These are phyloP conservation scores for Cucumis sativus DNA, from an alignment of 306 rosid genomes.

Conservation along the genomic window DNA sequence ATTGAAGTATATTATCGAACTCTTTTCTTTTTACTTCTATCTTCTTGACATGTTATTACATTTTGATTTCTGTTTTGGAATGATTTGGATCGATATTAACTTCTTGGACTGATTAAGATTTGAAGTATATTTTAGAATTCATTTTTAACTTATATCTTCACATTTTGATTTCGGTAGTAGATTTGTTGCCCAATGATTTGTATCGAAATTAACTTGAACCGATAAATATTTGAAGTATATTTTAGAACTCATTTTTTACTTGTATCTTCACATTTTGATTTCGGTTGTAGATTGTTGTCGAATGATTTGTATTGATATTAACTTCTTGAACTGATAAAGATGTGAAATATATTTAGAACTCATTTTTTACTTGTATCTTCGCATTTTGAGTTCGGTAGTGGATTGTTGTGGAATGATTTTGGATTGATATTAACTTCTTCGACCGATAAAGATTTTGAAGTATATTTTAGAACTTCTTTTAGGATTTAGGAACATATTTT, in stretches of 20 bases:
- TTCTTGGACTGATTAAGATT: not conserved
- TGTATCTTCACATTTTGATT: not conserved
- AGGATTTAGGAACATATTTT: not conserved
- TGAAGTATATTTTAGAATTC: not conserved
- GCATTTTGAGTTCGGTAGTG: not conserved
- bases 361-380: not conserved
- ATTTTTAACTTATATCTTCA: not conserved
- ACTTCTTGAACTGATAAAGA: not conserved
- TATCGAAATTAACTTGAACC: not conserved
- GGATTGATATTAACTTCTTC: not conserved
- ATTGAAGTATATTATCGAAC: not conserved
- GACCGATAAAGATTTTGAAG: not conserved
- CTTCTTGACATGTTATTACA: not conserved
- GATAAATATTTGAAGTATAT: not conserved
- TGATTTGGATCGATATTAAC: not conserved
- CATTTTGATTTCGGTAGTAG: not conserved
- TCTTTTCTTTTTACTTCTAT: not conserved
- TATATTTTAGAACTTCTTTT: not conserved
- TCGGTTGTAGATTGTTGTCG: not conserved
- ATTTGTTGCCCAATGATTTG: not conserved
- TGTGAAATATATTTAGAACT: not conserved
- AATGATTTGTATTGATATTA: not conserved
- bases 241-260: not conserved
- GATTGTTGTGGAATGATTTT: not conserved
- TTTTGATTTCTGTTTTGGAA: not conserved